A percentile compares a stretch with the other conserved stretches of the same genome.
These are phyloP conservation scores for Emericellopsis terricola DNA, from an alignment of 495 filamentous ascomycete species.

Conservation along the genomic window DNA sequence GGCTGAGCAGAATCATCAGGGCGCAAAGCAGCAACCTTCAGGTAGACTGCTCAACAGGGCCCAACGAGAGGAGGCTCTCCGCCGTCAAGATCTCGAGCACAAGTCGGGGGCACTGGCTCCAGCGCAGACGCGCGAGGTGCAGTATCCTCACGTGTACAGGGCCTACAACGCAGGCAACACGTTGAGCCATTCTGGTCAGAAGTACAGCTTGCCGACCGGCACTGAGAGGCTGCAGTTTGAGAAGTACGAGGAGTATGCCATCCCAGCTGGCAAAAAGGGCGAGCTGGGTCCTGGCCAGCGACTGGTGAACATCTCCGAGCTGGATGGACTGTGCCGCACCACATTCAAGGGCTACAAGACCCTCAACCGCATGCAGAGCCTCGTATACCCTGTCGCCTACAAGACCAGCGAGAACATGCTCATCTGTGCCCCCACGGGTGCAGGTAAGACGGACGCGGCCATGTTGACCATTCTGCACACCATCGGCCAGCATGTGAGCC, in stretches of 20 bases:
- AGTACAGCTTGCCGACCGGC: constrained; percentile 56
- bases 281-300: constrained; percentile 49
- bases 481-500: constrained; percentile 65
- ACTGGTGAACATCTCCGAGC: constrained; percentile 54
- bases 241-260: constrained; percentile 73
- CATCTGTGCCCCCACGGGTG: constrained; percentile 94
- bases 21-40: no score
- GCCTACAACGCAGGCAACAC: constrained; percentile 66
- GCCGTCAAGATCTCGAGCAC: constrained; percentile 60
- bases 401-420: constrained; percentile 96
- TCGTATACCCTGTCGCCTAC: constrained; percentile 92
- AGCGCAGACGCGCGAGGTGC: constrained; percentile 35
- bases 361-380: constrained; percentile 93
- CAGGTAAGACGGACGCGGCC: constrained; percentile 97
- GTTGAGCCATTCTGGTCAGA: constrained; percentile 52
- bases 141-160: constrained; percentile 90
- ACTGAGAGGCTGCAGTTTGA: constrained; percentile 33
- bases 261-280: constrained; percentile 72
- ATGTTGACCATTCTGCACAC: constrained; percentile 88
- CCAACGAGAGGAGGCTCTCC: constrained; percentile 60
- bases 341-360: constrained; percentile 91
- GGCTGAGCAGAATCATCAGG: constrained; percentile 23
- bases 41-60: constrained; percentile 50
- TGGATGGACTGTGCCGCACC: constrained; percentile 79
- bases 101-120: constrained; percentile 56